Conservation (phyloP, 2,329 filamentous ascomycete genomes). For the Ascochyta pisi region DNA sequence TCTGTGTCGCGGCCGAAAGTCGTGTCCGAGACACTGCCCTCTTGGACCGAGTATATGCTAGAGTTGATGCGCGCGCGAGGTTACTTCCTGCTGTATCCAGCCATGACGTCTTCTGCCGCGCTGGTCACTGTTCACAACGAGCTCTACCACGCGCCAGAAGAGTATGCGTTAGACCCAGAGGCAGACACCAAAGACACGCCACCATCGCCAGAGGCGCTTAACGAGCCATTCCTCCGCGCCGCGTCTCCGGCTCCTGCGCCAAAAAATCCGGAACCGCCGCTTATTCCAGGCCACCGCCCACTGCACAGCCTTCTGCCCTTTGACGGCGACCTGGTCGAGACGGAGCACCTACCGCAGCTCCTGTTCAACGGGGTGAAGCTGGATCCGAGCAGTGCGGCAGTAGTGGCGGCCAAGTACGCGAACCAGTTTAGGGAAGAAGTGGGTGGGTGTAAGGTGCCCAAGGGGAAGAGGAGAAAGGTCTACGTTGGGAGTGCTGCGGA, state of each 20-base stretch:
- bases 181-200: constrained; percentile 1
- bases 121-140: constrained; percentile 81
- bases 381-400: constrained; percentile 51
- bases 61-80: constrained; percentile 78
- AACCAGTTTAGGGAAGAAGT: constrained; percentile 66
- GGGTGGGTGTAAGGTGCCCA: constrained; percentile 67
- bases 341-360: constrained; percentile 64
- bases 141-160: constrained; percentile 75
- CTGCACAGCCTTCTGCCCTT: constrained; percentile 58
- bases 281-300: constrained; percentile 58
- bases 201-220: constrained; percentile 17
- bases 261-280: constrained; percentile 48
- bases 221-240: constrained; percentile 51
- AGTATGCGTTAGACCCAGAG: constrained; percentile 48
- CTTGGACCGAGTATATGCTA: constrained; percentile 80
- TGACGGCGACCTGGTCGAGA: constrained; percentile 55
- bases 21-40: constrained; percentile 72
- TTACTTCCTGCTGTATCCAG: constrained; percentile 82
- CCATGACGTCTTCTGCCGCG: constrained; percentile 56
- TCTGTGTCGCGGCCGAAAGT: constrained; percentile 40
- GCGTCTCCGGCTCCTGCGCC: constrained; percentile 36
- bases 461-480: constrained; percentile 42
- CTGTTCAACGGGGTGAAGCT: constrained; percentile 67
- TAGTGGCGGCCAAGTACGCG: constrained; percentile 61
- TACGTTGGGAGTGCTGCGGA: constrained; percentile 59